Conservation (phyloP, 306 rosid genomes). For the Oemleria cerasiformis region DNA sequence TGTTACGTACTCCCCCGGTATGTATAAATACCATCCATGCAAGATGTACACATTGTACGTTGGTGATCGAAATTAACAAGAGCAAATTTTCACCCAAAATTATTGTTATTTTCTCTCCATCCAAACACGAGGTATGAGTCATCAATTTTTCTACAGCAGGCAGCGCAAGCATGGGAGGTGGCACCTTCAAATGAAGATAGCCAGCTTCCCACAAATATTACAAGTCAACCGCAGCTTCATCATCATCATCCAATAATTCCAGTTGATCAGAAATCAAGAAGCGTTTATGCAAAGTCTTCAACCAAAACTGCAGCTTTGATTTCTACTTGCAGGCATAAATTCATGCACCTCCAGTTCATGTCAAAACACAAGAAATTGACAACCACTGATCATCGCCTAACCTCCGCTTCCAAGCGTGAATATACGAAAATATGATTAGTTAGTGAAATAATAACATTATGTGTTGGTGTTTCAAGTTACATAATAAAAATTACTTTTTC, state of each 20-base stretch:
- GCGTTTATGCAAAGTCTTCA: background rate
- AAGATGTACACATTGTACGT: background rate
- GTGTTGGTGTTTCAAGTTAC: too few relatives aligned
- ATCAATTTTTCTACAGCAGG: background rate
- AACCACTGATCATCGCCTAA: background rate
- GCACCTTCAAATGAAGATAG: background rate
- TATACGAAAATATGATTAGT: background rate
- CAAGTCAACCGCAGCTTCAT: background rate
- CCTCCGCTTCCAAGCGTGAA: background rate
- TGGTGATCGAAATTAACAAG: background rate
- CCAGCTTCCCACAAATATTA: background rate
- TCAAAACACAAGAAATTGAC: background rate
- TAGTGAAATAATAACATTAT: too few relatives aligned
- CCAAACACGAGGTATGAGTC: background rate
- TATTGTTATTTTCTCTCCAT: background rate
- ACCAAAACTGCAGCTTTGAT: background rate
- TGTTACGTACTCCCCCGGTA: background rate
- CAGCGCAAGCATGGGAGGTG: conserved; percentile 4
- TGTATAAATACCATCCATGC: background rate
- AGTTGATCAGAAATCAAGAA: background rate
- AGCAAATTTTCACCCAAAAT: too few relatives aligned
- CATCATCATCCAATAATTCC: background rate
- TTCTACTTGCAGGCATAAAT: background rate
- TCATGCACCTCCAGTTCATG: background rate
- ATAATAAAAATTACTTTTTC: too few relatives aligned